Evolutionary conservation across 306 rosid genomes (phyloP), one percentile per base, ranked within the genome.

Genomic region (Cucurbita argyrosperma): DNA sequence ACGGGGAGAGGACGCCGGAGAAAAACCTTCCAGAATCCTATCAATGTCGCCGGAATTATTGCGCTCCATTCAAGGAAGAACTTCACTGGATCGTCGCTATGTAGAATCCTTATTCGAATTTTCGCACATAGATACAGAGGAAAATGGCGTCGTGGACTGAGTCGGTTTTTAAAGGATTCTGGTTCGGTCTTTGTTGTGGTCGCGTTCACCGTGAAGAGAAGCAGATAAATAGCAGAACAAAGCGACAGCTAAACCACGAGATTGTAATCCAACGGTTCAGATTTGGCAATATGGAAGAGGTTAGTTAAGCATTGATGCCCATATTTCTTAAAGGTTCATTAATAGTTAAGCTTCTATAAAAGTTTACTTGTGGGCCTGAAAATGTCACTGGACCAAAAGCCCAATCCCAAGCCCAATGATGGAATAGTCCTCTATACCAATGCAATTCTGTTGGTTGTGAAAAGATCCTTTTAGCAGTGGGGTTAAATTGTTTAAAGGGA

Each of bases 1-100:
- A 45, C 71, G 83, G 56, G 99, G 85, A 26, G 95, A 78, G 35
- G 96, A 84, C 5, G 77, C 82, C 9, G 90, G 87, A 76, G 96
- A 90, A 81, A 95, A 95, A 12, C 84, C 86, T 42, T 85, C 83
- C 67, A 94, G 82, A 74, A 74, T 54, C 19, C 30, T 72, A 19
- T 19, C 19, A 19, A 19, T 19, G 19, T 19, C 19, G 19, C 19
- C 19, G 19, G 19, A 19, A 19, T 19, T 0, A 19, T 19, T 19
- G 19, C 19, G 19, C 19, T 19, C 19, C 19, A 19, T 19, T 19
- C 19, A 19, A 19, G 19, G 19, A 19, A 19, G 19, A 19, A 19
- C 19, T 19, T 19, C 19, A 19, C 19, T 19, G 19, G 19, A 19
- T 19, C 19, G 19, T 19, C 19, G 19, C 19, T 19, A 19, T 19